phyloP scores from a whole-genome alignment of 352 stramenopile genomes.

The Pseudoperonospora humuli region DNA sequence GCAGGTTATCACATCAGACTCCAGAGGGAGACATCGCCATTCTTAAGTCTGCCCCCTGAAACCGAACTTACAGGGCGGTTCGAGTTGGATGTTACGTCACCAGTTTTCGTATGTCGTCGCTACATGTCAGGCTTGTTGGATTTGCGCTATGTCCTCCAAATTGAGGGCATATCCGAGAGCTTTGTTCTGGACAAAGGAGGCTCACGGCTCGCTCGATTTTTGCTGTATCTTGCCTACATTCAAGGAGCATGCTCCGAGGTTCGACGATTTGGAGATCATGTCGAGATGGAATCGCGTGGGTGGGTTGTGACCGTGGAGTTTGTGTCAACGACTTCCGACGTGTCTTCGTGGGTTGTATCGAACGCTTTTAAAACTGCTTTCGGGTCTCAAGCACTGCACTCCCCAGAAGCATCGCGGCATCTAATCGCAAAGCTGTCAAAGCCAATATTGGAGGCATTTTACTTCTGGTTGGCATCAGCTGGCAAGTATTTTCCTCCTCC shows the following conservation, averaged over 20 bases:
- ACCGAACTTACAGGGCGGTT: conserved; percentile 57
- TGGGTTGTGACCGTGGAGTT: conserved; percentile 82
- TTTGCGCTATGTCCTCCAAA: conserved; percentile 96
- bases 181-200: conserved; percentile 82
- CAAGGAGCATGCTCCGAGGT: conserved; percentile 66
- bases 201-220: conserved; percentile 43
- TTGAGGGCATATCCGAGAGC: conserved; percentile 88
- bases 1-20: conserved; percentile 35
- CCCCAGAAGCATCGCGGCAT: conserved; percentile 17
- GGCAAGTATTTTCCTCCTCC: conserved; percentile 70
- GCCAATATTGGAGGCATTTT: conserved; percentile 67
- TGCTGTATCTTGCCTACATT: conserved; percentile 69
- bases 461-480: conserved; percentile 70
- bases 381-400: conserved; percentile 14
- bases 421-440: conserved; percentile 50
- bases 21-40: conserved; percentile 31
- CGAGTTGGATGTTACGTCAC: conserved; percentile 77
- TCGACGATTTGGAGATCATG: conserved; percentile 56
- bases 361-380: conserved; percentile 61
- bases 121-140: conserved; percentile 96
- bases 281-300: conserved; percentile 68
- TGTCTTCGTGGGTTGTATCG: conserved; percentile 71
- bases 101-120: conserved; percentile 89
- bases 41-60: conserved; percentile 40
- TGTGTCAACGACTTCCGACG: conserved; percentile 73